Evolutionary conservation across 2,329 filamentous ascomycete genomes (phyloP).

Genomic region (Phyllosticta citrichinensis): DNA sequence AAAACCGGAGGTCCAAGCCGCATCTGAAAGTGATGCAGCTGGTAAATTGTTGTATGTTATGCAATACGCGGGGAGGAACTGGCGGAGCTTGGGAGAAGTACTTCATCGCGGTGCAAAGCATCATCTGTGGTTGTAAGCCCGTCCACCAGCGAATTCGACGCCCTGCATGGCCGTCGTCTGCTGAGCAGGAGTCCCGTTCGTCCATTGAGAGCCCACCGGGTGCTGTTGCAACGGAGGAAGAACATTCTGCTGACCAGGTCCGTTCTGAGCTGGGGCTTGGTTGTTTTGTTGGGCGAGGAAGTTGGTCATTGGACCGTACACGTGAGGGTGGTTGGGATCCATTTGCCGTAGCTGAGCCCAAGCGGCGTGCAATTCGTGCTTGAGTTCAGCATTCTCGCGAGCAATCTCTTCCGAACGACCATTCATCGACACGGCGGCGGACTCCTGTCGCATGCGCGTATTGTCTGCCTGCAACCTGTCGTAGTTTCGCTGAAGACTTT

Average conservation of each 20-base stretch:
- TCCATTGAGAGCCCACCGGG: slow-evolving; percentile 23
- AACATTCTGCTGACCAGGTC: slow-evolving; percentile 14
- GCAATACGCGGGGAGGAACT: neutral
- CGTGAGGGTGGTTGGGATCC: slow-evolving; percentile 37
- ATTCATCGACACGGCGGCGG: slow-evolving; percentile 9
- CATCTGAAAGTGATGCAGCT: neutral
- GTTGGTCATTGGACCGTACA: slow-evolving; percentile 38
- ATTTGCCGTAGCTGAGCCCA: slow-evolving; percentile 36
- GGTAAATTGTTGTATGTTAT: neutral
- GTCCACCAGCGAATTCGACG: slow-evolving; percentile 35
- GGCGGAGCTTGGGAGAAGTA: neutral
- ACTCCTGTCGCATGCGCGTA: slow-evolving; percentile 33
- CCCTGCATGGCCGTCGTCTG: slow-evolving; percentile 39
- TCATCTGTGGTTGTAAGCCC: slow-evolving; percentile 18
- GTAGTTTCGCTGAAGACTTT: slow-evolving; percentile 28
- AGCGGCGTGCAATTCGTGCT: slow-evolving; percentile 36
- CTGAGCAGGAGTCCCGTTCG: slow-evolving; percentile 13
- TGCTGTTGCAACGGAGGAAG: slow-evolving; percentile 31
- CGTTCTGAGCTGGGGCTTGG: neutral
- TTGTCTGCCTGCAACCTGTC: slow-evolving; percentile 30
- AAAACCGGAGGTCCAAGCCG: neutral
- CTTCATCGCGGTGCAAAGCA: too few relatives aligned
- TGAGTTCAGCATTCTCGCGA: slow-evolving; percentile 38
- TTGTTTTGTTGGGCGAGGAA: slow-evolving; percentile 30
- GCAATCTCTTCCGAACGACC: slow-evolving; percentile 34